Conservation (phyloP, 1,284 basidiomycete genomes). For the Leccinum pachyderme region DNA sequence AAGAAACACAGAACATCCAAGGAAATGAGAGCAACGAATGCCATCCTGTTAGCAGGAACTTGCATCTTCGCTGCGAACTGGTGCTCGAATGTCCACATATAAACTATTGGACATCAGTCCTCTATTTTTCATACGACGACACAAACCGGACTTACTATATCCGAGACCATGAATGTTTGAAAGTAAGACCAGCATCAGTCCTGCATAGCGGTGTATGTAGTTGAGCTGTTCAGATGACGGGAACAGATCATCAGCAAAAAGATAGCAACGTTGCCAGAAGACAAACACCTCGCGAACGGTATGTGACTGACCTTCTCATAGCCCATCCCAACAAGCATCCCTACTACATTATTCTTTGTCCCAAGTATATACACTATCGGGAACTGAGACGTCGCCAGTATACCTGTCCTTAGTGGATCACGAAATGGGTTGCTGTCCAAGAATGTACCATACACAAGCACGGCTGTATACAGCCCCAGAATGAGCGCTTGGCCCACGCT, state of each 20-base stretch:
- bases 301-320: constrained; percentile 62
- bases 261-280: not conserved
- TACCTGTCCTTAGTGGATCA: constrained; percentile 54
- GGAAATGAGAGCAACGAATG: constrained; percentile 50
- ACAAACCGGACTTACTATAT: constrained; percentile 48
- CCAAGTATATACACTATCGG: constrained; percentile 70
- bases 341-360: constrained; percentile 72
- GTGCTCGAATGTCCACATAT: constrained; percentile 53
- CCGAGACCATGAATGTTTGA: constrained; percentile 66
- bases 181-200: constrained; percentile 57
- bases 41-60: constrained; percentile 43
- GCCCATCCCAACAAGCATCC: constrained; percentile 62
- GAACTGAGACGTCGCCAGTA: constrained; percentile 68
- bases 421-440: constrained; percentile 56
- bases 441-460: constrained; percentile 52
- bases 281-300: not conserved
- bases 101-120: constrained; percentile 43
- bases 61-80: constrained; percentile 39
- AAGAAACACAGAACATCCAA: constrained; percentile 54
- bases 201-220: constrained; percentile 75
- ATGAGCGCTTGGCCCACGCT: constrained; percentile 51
- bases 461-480: constrained; percentile 45
- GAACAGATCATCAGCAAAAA: constrained; percentile 1
- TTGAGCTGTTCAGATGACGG: constrained; percentile 52
- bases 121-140: not conserved